phyloP scores from a whole-genome alignment of 1,139 yeast species.

The Geotrichum bryndzae region DNA sequence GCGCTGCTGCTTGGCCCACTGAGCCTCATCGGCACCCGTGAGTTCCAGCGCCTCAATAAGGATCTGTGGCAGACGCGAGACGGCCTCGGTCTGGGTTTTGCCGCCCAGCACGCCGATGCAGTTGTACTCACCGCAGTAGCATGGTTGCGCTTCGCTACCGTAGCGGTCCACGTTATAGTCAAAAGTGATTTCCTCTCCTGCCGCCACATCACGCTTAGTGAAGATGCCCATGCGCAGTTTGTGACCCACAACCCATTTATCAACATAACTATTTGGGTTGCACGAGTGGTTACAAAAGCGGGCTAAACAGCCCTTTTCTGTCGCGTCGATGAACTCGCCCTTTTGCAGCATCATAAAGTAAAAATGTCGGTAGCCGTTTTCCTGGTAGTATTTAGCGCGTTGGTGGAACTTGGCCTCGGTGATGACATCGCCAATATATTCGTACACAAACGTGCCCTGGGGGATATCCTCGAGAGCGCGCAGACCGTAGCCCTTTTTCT shows the following conservation, averaged over 20 bases:
- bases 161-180: slow-evolving; percentile 95
- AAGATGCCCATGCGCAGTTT: slow-evolving; percentile 92
- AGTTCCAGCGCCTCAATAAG: slow-evolving; percentile 57
- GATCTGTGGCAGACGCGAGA: slow-evolving; percentile 45
- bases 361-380: slow-evolving; percentile 70
- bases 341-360: slow-evolving; percentile 96
- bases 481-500: slow-evolving; percentile 82
- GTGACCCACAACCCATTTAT: slow-evolving; percentile 94
- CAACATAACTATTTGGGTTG: slow-evolving; percentile 88
- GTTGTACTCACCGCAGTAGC: slow-evolving; percentile 89
- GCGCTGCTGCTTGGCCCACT: slow-evolving; percentile 39
- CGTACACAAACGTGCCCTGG: slow-evolving; percentile 69
- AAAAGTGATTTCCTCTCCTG: slow-evolving; percentile 89
- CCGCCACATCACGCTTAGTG: slow-evolving; percentile 63
- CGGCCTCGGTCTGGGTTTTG: slow-evolving; percentile 77
- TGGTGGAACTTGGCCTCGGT: slow-evolving; percentile 65
- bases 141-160: slow-evolving; percentile 90
- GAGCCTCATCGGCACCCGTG: slow-evolving; percentile 53
- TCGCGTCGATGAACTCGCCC: slow-evolving; percentile 92
- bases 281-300: slow-evolving; percentile 94
- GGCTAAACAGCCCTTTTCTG: slow-evolving; percentile 78
- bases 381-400: slow-evolving; percentile 70
- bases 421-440: slow-evolving; percentile 90
- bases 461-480: slow-evolving; percentile 58
- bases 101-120: slow-evolving; percentile 95